Evolutionary conservation across 495 filamentous ascomycete genomes (phyloP).

Genomic region (Podospora tetraspora): DNA sequence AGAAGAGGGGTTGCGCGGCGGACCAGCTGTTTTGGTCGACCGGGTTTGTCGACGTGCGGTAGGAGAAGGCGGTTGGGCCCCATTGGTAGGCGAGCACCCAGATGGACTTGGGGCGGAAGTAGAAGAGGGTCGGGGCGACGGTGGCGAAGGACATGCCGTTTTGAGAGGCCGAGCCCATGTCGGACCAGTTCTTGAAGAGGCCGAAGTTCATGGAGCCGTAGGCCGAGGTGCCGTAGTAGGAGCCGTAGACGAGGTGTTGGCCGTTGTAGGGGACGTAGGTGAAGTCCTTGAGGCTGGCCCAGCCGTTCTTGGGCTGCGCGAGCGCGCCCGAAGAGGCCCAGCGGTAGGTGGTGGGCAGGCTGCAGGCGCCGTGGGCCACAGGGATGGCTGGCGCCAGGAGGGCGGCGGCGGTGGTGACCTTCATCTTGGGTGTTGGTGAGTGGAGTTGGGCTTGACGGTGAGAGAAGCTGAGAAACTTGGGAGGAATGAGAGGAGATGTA

Average conservation of each 20-base stretch:
- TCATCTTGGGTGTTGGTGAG: slow-evolving; percentile 3
- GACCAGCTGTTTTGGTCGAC: slow-evolving; percentile 54
- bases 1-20: slow-evolving; percentile 48
- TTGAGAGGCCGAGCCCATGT: slow-evolving; percentile 51
- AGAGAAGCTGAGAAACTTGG: neutral
- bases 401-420: slow-evolving; percentile 4
- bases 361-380: slow-evolving; percentile 29
- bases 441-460: neutral
- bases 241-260: slow-evolving; percentile 52
- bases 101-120: slow-evolving; percentile 53
- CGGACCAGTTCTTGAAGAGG: slow-evolving; percentile 50
- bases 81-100: slow-evolving; percentile 61
- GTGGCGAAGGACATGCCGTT: slow-evolving; percentile 42
- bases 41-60: slow-evolving; percentile 53
- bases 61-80: slow-evolving; percentile 53
- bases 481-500: neutral
- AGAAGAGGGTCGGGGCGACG: slow-evolving; percentile 59
- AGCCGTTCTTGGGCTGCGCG: slow-evolving; percentile 46
- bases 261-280: slow-evolving; percentile 48
- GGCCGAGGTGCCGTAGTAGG: slow-evolving; percentile 32
- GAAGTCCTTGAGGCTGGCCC: slow-evolving; percentile 56
- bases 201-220: slow-evolving; percentile 56
- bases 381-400: slow-evolving; percentile 5
- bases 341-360: slow-evolving; percentile 50
- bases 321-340: slow-evolving; percentile 50